phyloP scores from a whole-genome alignment of 495 filamentous ascomycete species.

The Saxispiralis lemnorum region DNA sequence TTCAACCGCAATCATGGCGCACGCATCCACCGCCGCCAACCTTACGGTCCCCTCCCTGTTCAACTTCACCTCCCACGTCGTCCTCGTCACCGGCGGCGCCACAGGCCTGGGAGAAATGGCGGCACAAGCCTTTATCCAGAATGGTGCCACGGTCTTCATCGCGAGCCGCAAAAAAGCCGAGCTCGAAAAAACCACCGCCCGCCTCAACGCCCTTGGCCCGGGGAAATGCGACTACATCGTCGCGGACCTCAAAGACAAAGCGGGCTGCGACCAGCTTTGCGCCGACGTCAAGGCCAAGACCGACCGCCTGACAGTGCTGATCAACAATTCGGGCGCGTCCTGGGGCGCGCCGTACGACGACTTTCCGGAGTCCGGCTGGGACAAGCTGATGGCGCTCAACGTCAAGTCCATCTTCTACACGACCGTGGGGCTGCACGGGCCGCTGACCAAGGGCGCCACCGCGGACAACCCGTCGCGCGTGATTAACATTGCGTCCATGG shows the following conservation, averaged over 20 bases:
- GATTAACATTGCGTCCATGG: conserved; percentile 24
- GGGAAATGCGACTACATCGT: conserved; percentile 21
- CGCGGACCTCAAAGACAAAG: conserved; percentile 21
- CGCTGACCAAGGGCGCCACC: conserved; percentile 20
- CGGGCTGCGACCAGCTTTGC: conserved; percentile 16
- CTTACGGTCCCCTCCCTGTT: conserved; percentile 19
- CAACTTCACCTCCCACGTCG: conserved; percentile 21
- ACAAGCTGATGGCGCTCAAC: conserved; percentile 24
- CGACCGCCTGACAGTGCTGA: conserved; percentile 19
- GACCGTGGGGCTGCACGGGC: conserved; percentile 16
- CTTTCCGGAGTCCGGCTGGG: conserved; percentile 23
- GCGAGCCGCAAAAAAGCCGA: conserved; percentile 24
- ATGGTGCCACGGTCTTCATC: conserved; percentile 22
- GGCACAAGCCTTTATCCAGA: conserved; percentile 24
- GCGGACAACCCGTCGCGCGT: conserved; percentile 18
- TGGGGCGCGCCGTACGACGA: conserved; percentile 23
- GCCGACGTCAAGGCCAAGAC: conserved; percentile 18
- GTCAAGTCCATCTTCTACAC: conserved; percentile 23
- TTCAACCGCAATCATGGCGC: conserved; percentile 7
- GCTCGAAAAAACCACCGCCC: conserved; percentile 18
- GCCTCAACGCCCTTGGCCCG: conserved; percentile 21
- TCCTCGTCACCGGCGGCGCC: conserved; percentile 22
- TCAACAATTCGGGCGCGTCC: conserved; percentile 22
- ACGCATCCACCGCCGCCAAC: conserved; percentile 12
- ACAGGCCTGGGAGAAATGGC: conserved; percentile 26